Evolutionary conservation across 805 yeast species (phyloP).

Genomic region (Cyberlindnera japonica): DNA sequence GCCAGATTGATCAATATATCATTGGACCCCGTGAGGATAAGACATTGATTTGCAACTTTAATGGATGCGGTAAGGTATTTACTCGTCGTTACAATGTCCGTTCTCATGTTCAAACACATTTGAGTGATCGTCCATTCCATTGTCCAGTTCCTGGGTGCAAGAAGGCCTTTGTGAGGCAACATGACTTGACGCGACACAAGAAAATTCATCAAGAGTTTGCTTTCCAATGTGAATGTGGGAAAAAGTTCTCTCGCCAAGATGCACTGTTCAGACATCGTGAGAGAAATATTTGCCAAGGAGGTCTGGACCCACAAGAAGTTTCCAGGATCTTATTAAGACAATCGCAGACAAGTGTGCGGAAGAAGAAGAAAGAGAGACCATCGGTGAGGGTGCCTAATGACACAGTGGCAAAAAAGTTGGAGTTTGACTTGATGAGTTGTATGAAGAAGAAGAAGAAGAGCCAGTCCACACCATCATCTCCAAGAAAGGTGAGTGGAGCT

Average conservation of each 20-base stretch:
- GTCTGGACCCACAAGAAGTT: conserved; percentile 33
- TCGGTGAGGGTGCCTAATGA: conserved; percentile 16
- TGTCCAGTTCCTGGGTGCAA: conserved; percentile 65
- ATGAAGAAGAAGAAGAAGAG: conserved; percentile 6
- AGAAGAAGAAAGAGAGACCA: conserved; percentile 10
- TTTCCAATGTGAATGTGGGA: conserved; percentile 87
- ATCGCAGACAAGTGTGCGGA: conserved; percentile 14
- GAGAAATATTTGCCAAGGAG: conserved; percentile 81
- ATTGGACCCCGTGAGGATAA: conserved; percentile 74
- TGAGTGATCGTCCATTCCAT: conserved; percentile 87
- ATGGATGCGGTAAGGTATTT: conserved; percentile 78
- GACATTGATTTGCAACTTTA: conserved; percentile 68
- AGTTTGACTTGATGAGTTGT: conserved; percentile 16
- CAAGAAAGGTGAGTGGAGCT: conserved; percentile 15
- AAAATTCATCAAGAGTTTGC: conserved; percentile 78
- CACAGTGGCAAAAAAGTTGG: conserved; percentile 22
- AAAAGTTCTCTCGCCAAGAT: conserved; percentile 84
- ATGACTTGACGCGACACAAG: conserved; percentile 86
- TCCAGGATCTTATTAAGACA: conserved; percentile 10
- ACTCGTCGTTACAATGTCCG: conserved; percentile 87
- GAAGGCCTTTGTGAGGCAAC: conserved; percentile 90
- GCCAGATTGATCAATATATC: conserved; percentile 80
- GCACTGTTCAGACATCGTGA: conserved; percentile 79
- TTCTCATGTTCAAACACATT: conserved; percentile 94
- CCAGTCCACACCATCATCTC: conserved; percentile 10